Conservation (phyloP, 2,329 filamentous ascomycete species). For the Colletotrichum zoysiae region DNA sequence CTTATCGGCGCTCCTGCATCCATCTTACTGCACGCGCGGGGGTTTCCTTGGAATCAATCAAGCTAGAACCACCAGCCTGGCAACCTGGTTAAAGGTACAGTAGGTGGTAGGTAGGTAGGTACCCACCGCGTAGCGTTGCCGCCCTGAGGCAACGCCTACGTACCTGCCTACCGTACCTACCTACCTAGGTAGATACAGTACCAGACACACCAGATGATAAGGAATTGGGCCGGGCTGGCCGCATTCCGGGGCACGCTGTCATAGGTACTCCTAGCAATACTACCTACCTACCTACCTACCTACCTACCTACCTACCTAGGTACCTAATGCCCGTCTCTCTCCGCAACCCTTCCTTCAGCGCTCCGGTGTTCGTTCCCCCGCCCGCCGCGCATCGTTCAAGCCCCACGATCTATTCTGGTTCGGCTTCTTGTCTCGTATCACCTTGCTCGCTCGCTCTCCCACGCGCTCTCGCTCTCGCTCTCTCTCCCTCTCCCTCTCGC, state of each 20-base stretch:
- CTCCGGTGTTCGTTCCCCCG: not conserved
- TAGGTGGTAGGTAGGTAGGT: too few species aligned
- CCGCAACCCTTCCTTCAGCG: conserved; percentile 4
- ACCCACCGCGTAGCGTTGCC: too few species aligned
- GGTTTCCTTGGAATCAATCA: conserved; percentile 23
- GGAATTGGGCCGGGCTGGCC: not conserved
- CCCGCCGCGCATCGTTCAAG: not conserved
- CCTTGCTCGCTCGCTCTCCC: conserved; percentile 1
- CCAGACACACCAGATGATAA: not conserved
- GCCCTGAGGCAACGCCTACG: too few species aligned
- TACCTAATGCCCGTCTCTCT: not conserved
- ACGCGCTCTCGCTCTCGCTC: not conserved
- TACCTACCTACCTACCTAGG: not conserved
- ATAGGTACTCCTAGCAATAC: not conserved
- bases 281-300: too few species aligned
- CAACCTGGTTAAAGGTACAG: too few species aligned
- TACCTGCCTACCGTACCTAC: too few species aligned
- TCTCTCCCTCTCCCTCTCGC: too few species aligned
- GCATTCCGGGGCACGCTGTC: not conserved
- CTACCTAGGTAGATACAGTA: too few species aligned
- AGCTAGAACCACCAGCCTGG: not conserved
- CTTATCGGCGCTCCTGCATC: conserved; percentile 36
- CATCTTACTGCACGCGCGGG: conserved; percentile 20
- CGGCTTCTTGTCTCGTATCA: conserved; percentile 9
- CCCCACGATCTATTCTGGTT: conserved; percentile 30